Conservation (phyloP, 2,329 filamentous ascomycete genomes). For the Scolecobasidium constrictum region DNA sequence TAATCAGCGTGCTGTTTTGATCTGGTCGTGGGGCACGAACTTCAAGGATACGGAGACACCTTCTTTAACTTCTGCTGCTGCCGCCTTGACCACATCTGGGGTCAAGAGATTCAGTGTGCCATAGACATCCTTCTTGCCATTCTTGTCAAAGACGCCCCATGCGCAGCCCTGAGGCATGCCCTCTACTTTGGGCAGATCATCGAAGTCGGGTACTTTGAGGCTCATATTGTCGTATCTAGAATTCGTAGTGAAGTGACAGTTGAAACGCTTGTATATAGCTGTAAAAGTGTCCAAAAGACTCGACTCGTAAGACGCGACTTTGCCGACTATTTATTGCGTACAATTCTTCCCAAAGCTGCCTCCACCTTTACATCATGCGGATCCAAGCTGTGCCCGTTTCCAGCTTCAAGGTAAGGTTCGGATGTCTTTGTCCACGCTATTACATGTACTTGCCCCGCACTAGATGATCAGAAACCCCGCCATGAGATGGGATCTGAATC, state of each 20-base stretch:
- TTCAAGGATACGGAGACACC: conserved; percentile 45
- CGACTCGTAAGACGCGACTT: background rate
- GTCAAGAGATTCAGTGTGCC: conserved; percentile 46
- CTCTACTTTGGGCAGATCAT: conserved; percentile 10
- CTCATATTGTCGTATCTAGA: too few species aligned
- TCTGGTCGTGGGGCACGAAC: conserved; percentile 22
- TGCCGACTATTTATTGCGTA: too few species aligned
- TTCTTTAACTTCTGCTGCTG: conserved; percentile 32
- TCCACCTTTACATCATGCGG: too few species aligned
- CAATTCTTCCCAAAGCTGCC: too few species aligned
- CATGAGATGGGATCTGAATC: too few species aligned
- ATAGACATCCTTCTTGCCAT: conserved; percentile 36
- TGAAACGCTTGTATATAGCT: background rate
- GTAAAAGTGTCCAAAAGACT: background rate
- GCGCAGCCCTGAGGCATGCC: conserved; percentile 28
- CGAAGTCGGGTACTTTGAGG: conserved; percentile 9
- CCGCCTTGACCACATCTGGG: conserved; percentile 30
- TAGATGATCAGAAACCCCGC: too few species aligned
- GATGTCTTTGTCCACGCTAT: too few species aligned
- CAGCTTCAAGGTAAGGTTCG: too few species aligned
- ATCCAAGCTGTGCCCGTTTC: too few species aligned
- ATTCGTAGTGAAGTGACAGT: background rate
- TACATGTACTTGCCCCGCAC: too few species aligned
- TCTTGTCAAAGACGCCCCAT: conserved; percentile 43
- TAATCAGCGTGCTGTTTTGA: conserved; percentile 3